Conservation (phyloP, 257 asterid species). For the Ligustrum vulgare region DNA sequence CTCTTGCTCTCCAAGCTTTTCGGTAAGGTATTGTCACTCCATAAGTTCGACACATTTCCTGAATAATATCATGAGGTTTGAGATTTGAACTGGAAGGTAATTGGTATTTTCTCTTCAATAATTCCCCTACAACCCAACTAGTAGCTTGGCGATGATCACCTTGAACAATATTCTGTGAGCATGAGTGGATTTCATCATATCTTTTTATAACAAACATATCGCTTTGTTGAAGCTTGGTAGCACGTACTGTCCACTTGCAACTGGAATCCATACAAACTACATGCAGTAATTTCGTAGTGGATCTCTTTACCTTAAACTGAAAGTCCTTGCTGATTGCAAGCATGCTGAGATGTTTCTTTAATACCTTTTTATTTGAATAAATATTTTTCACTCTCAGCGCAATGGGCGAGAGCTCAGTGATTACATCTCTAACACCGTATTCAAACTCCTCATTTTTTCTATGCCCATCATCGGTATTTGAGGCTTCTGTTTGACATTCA, state of each 20-base stretch:
- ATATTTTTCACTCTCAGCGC: neutral
- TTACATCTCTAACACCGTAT: neutral
- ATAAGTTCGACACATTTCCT: slow-evolving; percentile 10
- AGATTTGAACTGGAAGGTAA: slow-evolving; percentile 10
- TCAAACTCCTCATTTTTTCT: neutral
- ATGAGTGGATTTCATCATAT: slow-evolving; percentile 2
- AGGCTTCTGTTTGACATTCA: neutral
- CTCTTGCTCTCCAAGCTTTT: slow-evolving; percentile 4
- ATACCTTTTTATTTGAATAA: slow-evolving; percentile 1
- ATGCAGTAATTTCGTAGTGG: neutral
- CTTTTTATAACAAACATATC: slow-evolving; percentile 7
- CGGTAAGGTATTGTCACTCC: slow-evolving; percentile 8
- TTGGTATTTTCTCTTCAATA: slow-evolving; percentile 6
- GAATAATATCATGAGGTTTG: slow-evolving; percentile 8
- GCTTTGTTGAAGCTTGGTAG: slow-evolving; percentile 3
- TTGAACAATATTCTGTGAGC: slow-evolving; percentile 4
- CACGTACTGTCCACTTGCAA: slow-evolving; percentile 4
- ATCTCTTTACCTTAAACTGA: slow-evolving; percentile 5
- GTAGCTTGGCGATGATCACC: slow-evolving; percentile 9
- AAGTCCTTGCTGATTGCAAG: slow-evolving; percentile 11
- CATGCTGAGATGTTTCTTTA: slow-evolving; percentile 5
- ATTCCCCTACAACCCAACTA: slow-evolving; percentile 7
- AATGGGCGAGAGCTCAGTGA: slow-evolving; percentile 1
- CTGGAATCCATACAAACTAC: neutral
- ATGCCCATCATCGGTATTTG: neutral